A percentile compares a stretch with the other conserved stretches of the same genome.
Conservation (phyloP, 768 basidiomycete genomes). For the Mycena sanguinolenta region DNA sequence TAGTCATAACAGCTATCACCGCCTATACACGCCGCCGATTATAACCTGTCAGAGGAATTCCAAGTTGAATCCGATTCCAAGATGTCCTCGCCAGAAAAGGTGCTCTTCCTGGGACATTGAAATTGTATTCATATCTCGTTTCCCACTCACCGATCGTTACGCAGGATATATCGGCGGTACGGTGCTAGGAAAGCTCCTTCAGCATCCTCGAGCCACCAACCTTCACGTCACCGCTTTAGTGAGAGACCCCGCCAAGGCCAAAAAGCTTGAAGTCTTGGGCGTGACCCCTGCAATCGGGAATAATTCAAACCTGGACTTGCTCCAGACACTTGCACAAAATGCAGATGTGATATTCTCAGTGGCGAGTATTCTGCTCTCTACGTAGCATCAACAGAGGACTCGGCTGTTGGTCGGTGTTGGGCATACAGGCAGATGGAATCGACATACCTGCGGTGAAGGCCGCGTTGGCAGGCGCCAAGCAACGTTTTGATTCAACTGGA, state of each 20-base stretch:
- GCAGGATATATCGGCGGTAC: conserved; percentile 52
- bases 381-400: background rate
- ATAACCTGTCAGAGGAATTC: background rate
- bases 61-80: background rate
- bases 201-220: conserved; percentile 38
- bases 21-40: background rate
- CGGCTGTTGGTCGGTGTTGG: background rate
- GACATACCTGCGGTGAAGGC: conserved; percentile 21
- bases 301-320: conserved; percentile 42
- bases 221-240: conserved; percentile 46
- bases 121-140: background rate
- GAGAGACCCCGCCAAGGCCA: conserved; percentile 43
- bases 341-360: conserved; percentile 50
- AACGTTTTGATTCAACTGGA: conserved; percentile 19
- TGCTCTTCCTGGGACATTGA: conserved; percentile 2
- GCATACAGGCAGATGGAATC: conserved; percentile 21
- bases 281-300: conserved; percentile 47
- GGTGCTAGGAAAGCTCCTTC: conserved; percentile 47
- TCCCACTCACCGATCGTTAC: background rate
- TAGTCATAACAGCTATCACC: no score
- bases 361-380: conserved; percentile 36
- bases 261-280: conserved; percentile 43
- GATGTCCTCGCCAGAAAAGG: conserved; percentile 2
- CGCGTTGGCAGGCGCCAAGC: conserved; percentile 23
- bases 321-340: conserved; percentile 44